Percentiles rank a stretch among this genome's conserved stretches.
These are phyloP conservation scores for Triticum turgidum DNA, from an alignment of 176 grass and related monocot species.

Conservation along the genomic window DNA sequence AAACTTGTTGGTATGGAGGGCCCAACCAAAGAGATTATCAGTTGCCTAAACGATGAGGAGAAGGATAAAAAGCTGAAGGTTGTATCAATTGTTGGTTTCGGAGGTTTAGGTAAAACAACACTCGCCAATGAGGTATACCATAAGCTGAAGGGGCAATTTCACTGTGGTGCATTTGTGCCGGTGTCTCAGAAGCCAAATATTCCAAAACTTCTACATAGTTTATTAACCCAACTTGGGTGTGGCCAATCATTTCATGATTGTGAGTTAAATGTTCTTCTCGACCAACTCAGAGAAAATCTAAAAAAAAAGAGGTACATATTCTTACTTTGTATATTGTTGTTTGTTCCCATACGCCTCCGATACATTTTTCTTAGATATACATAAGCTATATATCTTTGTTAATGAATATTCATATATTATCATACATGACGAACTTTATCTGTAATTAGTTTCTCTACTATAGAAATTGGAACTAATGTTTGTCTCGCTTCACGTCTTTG, in stretches of 20 bases:
- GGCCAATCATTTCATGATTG: background rate
- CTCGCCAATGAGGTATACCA: conserved; percentile 6
- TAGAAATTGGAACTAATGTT: too few relatives aligned
- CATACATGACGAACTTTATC: too few relatives aligned
- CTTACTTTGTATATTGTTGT: background rate
- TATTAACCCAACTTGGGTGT: background rate
- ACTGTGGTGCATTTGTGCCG: background rate
- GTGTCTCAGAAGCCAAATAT: conserved; percentile 11
- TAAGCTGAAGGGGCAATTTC: background rate
- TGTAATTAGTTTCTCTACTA: too few relatives aligned
- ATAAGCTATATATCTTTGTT: too few relatives aligned
- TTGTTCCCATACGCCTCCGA: background rate
- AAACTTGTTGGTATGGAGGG: too few relatives aligned
- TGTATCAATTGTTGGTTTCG: background rate
- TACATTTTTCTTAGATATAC: too few relatives aligned
- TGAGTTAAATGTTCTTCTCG: background rate
- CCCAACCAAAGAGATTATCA: too few relatives aligned
- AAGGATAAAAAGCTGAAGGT: background rate
- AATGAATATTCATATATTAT: too few relatives aligned
- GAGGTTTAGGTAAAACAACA: conserved; percentile 9
- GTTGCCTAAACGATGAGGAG: too few relatives aligned
- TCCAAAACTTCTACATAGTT: background rate
- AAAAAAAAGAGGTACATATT: background rate
- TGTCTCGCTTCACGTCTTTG: too few relatives aligned
- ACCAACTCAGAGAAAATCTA: background rate